phyloP scores from a whole-genome alignment of 2,329 filamentous ascomycete genomes.

The Ceratocystis alfenasii region DNA sequence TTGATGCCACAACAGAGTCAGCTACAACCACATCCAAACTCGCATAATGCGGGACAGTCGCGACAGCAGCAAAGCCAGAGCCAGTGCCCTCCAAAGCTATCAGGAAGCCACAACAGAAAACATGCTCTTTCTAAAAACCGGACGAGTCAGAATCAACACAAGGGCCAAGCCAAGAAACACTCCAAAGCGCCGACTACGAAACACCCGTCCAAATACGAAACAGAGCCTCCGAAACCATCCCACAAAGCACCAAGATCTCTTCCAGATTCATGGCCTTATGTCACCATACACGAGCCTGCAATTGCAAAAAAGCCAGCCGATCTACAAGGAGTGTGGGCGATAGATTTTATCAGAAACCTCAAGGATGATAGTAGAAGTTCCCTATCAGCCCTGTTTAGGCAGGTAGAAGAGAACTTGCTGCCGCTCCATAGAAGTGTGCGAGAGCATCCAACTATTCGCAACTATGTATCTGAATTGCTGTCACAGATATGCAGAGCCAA shows the following conservation, averaged over 20 bases:
- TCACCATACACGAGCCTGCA: not conserved
- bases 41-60: no score
- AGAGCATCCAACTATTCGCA: not conserved
- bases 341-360: not conserved
- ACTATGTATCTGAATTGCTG: slow-evolving; percentile 9
- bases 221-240: not conserved
- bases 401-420: slow-evolving; percentile 16
- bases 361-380: not conserved
- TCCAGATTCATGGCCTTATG: not conserved
- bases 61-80: no score
- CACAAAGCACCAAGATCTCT: not conserved
- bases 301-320: not conserved
- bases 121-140: no score
- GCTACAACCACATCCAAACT: not conserved
- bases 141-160: no score
- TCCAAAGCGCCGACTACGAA: not conserved
- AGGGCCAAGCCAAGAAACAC: not conserved
- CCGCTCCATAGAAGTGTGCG: not conserved
- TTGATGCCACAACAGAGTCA: not conserved
- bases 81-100: no score
- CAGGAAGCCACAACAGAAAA: no score
- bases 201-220: not conserved
- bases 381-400: not conserved
- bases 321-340: not conserved
- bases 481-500: slow-evolving; percentile 11